phyloP scores from a whole-genome alignment of 2,329 filamentous ascomycete species.

The Parafenestella ontariensis region DNA sequence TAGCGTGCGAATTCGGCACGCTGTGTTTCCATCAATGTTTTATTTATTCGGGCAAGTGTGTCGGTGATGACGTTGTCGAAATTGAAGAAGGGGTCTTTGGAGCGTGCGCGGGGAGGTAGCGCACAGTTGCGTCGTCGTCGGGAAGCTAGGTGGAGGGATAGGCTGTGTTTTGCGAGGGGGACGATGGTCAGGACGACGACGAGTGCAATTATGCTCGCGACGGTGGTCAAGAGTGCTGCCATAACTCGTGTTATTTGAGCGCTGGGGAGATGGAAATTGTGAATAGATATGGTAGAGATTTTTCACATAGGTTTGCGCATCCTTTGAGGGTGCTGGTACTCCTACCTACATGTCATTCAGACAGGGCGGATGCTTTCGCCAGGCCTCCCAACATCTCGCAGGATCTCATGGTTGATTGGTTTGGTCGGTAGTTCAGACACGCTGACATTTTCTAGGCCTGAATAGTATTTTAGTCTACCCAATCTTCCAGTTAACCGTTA shows the following conservation, averaged over 20 bases:
- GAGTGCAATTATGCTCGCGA: neutral
- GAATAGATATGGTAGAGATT: too few species aligned
- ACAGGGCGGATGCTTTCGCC: neutral
- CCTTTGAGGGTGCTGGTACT: neutral
- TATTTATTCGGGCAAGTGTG: neutral
- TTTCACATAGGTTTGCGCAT: too few species aligned
- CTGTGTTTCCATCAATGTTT: conserved; percentile 3
- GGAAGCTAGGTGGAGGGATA: neutral
- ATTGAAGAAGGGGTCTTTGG: conserved; percentile 14
- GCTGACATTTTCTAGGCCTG: too few species aligned
- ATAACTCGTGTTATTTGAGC: neutral
- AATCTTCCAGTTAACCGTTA: too few species aligned
- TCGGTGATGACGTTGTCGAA: conserved; percentile 8
- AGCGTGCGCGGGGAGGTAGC: neutral
- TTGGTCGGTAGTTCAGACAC: neutral
- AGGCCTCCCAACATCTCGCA: neutral
- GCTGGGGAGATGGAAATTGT: too few species aligned
- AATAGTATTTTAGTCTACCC: too few species aligned
- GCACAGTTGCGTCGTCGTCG: neutral
- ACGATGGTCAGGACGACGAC: neutral
- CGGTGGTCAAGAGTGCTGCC: neutral
- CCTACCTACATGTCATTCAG: neutral
- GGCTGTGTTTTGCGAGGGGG: neutral
- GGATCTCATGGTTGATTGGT: neutral
- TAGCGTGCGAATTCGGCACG: neutral